These are phyloP conservation scores for Retiboletus flavoniger DNA, from an alignment of 1,284 basidiomycete species.

Conservation along the genomic window DNA sequence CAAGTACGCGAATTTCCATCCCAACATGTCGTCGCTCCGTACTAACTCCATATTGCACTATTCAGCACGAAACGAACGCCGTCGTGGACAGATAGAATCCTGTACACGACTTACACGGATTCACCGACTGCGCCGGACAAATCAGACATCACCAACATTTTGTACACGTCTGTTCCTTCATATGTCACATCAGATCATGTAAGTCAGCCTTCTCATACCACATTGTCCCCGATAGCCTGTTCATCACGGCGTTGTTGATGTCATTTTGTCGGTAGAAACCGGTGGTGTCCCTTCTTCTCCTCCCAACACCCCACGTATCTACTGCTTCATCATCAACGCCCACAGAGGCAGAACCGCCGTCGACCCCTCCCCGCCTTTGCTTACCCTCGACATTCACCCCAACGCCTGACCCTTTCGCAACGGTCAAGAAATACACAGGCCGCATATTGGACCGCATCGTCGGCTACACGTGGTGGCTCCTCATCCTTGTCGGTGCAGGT, in stretches of 20 bases:
- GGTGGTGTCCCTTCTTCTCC: conserved; percentile 50
- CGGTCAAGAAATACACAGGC: conserved; percentile 61
- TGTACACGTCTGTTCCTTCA: conserved; percentile 74
- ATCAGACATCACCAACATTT: conserved; percentile 58
- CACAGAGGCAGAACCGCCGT: background rate
- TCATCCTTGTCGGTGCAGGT: conserved; percentile 75
- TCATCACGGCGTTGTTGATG: background rate
- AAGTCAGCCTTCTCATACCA: conserved; percentile 25
- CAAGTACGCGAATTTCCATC: conserved; percentile 46
- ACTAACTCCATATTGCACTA: background rate
- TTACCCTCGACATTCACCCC: conserved; percentile 54
- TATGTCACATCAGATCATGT: conserved; percentile 79
- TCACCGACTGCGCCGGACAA: conserved; percentile 49
- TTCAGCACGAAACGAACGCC: conserved; percentile 73
- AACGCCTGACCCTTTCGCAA: conserved; percentile 50
- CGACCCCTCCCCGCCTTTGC: conserved; percentile 42
- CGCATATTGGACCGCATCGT: conserved; percentile 67
- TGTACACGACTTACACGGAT: conserved; percentile 83
- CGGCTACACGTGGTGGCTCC: conserved; percentile 72
- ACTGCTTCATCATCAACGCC: conserved; percentile 4
- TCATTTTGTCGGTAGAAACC: conserved; percentile 27
- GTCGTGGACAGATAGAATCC: conserved; percentile 93
- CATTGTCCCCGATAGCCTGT: too few relatives aligned
- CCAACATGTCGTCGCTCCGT: conserved; percentile 1
- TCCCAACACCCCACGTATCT: conserved; percentile 14